Evolutionary conservation across 805 yeast species (phyloP), one percentile per base, ranked within the genome.

Genomic region (Kuraishia borneana): DNA sequence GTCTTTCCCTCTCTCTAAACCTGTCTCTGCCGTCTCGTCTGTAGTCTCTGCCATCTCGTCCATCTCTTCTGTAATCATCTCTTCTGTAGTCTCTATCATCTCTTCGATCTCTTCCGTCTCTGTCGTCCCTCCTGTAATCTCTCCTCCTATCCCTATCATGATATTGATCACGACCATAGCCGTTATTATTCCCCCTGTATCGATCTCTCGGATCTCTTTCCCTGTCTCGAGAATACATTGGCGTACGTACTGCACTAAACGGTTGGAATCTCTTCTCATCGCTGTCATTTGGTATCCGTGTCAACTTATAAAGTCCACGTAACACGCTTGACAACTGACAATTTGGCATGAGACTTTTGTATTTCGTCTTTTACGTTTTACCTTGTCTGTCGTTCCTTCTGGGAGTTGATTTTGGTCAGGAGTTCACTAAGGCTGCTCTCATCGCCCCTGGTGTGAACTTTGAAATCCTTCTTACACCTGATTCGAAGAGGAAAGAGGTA

Each of bases 401-500:
- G 33, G 97, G 96, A 17, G 63, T 92, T 26, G 98, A 92, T 53
- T 77, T 69, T 49, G 98, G 98, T 35, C 80, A 83, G 36, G 89
- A 87, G 48, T 82, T 65, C 61, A 73, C 87, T 18, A 92, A 92
- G 53, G 85, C 95, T 2, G 83, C 79, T 33, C 63, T 92, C 31
- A 82, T 92, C 27, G 95, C 96, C 0, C 96, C 96, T 1, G 84
- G 87, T 9, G 76, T 85, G 16, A 81, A 87, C 12, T 77, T 88
- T 50, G 97, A 92, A 48, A 70, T 92, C 27, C 79, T 92, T 10
- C 61, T 92, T 40, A 84, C 96, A 3, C 79, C 84, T 18, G 97
- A 92, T 47, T 80, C 95, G 3, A 84, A 87, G 56, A 68, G 98
- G 38, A 92, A 92, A 53, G 97, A 89, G 47, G 63, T 77, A 4